Evolutionary conservation across 176 grass and related monocot genomes (phyloP).

Genomic region (Puccinellia tenuiflora): DNA sequence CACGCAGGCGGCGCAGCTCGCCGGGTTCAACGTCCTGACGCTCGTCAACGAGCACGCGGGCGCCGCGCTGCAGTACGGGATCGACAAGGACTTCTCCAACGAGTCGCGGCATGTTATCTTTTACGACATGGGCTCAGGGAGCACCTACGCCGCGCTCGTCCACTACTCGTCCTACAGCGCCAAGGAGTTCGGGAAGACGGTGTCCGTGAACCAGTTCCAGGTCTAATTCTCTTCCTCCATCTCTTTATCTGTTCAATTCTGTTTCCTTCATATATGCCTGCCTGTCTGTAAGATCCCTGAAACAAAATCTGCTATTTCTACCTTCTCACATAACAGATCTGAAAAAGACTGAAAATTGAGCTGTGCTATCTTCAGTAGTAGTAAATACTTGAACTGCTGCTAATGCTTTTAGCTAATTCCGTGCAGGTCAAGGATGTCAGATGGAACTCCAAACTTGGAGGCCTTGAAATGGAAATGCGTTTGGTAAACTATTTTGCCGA

Average conservation of each 20-base stretch:
- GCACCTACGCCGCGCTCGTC: conserved; percentile 90
- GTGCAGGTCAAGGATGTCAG: conserved; percentile 90
- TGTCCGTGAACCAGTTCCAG: conserved; percentile 88
- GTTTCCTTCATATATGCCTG: neutral
- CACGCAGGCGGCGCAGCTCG: conserved; percentile 80
- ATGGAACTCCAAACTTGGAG: conserved; percentile 94
- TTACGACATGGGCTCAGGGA: conserved; percentile 95
- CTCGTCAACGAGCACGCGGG: conserved; percentile 96
- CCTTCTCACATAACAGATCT: conserved; percentile 22
- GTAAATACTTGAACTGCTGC: neutral
- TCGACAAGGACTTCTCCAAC: conserved; percentile 96
- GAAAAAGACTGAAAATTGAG: neutral
- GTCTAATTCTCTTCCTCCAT: conserved; percentile 18
- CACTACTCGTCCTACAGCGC: conserved; percentile 78
- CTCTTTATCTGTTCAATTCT: conserved; percentile 2
- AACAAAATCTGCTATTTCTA: neutral
- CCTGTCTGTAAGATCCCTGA: neutral
- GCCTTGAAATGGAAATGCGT: conserved; percentile 82
- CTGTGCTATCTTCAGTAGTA: neutral
- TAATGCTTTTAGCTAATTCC: conserved; percentile 9
- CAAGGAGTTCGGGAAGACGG: conserved; percentile 82
- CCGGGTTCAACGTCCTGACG: conserved; percentile 77
- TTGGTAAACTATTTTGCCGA: conserved; percentile 83
- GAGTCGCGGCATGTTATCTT: conserved; percentile 79
- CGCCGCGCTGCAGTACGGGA: conserved; percentile 92